Percentiles rank a stretch among this genome's conserved stretches.
Evolutionary conservation across 164 flowering plant species (phyloP).

Genomic region (Brasenia schreberi): DNA sequence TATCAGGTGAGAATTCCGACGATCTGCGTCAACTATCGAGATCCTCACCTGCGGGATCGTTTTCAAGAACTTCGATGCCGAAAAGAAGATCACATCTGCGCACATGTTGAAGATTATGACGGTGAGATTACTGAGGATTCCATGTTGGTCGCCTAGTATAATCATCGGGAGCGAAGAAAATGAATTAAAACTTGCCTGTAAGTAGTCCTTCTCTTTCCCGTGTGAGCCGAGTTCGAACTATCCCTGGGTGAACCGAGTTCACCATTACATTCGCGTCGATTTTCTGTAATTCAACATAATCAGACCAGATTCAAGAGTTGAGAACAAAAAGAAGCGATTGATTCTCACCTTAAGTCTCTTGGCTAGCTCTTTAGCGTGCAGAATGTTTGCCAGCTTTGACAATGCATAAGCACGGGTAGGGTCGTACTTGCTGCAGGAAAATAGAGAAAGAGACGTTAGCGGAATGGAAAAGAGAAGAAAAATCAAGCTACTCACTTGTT

Average conservation of each 20-base stretch:
- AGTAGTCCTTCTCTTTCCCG: conserved; percentile 85
- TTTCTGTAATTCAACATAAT: conserved; percentile 24
- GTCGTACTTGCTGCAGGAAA: conserved; percentile 41
- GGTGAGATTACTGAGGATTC: too few relatives aligned
- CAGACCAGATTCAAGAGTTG: background rate
- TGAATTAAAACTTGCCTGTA: conserved; percentile 33
- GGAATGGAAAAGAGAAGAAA: background rate
- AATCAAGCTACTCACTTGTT: background rate
- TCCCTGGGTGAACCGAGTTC: conserved; percentile 90
- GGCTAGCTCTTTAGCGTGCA: conserved; percentile 59
- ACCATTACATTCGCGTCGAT: conserved; percentile 79
- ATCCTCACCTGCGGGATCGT: conserved; percentile 74
- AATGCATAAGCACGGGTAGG: conserved; percentile 90
- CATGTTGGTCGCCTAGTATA: too few relatives aligned
- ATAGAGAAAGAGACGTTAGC: background rate
- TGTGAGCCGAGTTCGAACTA: conserved; percentile 86
- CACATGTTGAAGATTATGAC: background rate
- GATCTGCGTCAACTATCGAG: too few relatives aligned
- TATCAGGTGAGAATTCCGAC: too few relatives aligned
- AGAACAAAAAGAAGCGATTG: background rate
- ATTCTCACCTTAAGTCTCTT: conserved; percentile 41
- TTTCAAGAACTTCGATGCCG: conserved; percentile 77
- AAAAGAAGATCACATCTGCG: conserved; percentile 68
- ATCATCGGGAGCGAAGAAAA: background rate
- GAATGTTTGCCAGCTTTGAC: conserved; percentile 86